phyloP scores from a whole-genome alignment of 441 rosid species.

The Eutrema salsugineum region DNA sequence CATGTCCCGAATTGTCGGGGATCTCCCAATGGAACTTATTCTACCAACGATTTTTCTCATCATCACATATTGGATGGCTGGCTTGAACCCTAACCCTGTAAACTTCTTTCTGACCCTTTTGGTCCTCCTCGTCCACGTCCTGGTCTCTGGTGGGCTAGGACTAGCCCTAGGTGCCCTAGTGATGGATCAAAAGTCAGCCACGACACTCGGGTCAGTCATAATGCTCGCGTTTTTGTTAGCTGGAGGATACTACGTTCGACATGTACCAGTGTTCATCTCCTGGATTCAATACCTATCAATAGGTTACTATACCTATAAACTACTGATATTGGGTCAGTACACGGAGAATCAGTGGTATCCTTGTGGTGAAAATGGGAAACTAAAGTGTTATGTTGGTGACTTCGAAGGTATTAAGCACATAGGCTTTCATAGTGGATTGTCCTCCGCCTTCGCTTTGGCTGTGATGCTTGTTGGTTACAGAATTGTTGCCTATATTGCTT shows the following conservation, averaged over 20 bases:
- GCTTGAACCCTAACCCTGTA: slow-evolving; percentile 38
- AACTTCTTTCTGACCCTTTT: slow-evolving; percentile 46
- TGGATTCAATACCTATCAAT: slow-evolving; percentile 88
- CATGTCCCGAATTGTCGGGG: slow-evolving; percentile 44
- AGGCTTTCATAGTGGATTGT: slow-evolving; percentile 39
- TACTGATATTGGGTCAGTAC: slow-evolving; percentile 73
- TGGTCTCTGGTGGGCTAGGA: slow-evolving; percentile 87
- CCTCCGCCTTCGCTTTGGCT: slow-evolving; percentile 54
- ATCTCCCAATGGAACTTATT: slow-evolving; percentile 71
- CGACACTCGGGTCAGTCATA: slow-evolving; percentile 78
- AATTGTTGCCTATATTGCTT: slow-evolving; percentile 70
- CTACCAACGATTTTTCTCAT: slow-evolving; percentile 50
- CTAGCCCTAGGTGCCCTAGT: slow-evolving; percentile 81
- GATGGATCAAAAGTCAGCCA: slow-evolving; percentile 76
- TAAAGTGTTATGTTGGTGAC: slow-evolving; percentile 59
- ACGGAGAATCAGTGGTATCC: slow-evolving; percentile 46
- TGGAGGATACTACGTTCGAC: slow-evolving; percentile 89
- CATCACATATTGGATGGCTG: slow-evolving; percentile 76
- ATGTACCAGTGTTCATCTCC: slow-evolving; percentile 65
- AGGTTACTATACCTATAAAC: slow-evolving; percentile 76
- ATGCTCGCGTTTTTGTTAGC: slow-evolving; percentile 74
- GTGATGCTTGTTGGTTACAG: slow-evolving; percentile 82
- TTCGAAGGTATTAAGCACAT: slow-evolving; percentile 56
- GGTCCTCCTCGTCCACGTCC: slow-evolving; percentile 61
- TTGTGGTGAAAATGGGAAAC: slow-evolving; percentile 46